Evolutionary conservation across 257 asterid species (phyloP).

Genomic region (Phtheirospermum japonicum): DNA sequence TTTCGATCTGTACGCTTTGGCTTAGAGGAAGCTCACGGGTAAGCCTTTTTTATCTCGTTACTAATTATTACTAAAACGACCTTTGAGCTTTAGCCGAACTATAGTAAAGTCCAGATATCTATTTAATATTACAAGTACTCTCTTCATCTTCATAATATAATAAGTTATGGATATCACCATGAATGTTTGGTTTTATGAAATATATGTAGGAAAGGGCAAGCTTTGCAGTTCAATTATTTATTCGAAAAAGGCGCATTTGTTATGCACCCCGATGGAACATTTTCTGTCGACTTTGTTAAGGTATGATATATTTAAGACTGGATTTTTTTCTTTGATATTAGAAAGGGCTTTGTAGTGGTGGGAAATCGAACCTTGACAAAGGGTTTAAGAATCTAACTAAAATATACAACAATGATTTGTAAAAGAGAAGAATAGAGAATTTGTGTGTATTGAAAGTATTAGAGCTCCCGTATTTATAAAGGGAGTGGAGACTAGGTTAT

Average conservation of each 20-base stretch:
- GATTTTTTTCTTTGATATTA: not conserved
- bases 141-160: not conserved
- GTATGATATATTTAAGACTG: slow-evolving; percentile 36
- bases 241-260: slow-evolving; percentile 75
- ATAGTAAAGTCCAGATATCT: not conserved
- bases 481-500: too few species aligned
- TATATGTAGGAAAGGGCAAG: slow-evolving; percentile 85
- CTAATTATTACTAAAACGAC: not conserved
- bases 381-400: too few species aligned
- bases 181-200: slow-evolving; percentile 5
- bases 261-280: slow-evolving; percentile 55
- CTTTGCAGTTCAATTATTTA: slow-evolving; percentile 85
- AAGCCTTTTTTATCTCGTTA: slow-evolving; percentile 18
- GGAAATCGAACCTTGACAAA: too few species aligned
- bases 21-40: slow-evolving; percentile 91
- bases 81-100: not conserved
- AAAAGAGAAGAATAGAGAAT: too few species aligned
- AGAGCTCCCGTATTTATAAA: too few species aligned
- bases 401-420: too few species aligned
- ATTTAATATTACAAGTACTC: not conserved
- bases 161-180: not conserved
- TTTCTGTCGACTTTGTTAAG: slow-evolving; percentile 80
- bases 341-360: too few species aligned
- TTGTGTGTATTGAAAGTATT: too few species aligned
- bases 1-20: slow-evolving; percentile 96